Evolutionary conservation across 192 early-diverging fungal genomes (phyloP).

Genomic region (Pecoramyces ruminantium): DNA sequence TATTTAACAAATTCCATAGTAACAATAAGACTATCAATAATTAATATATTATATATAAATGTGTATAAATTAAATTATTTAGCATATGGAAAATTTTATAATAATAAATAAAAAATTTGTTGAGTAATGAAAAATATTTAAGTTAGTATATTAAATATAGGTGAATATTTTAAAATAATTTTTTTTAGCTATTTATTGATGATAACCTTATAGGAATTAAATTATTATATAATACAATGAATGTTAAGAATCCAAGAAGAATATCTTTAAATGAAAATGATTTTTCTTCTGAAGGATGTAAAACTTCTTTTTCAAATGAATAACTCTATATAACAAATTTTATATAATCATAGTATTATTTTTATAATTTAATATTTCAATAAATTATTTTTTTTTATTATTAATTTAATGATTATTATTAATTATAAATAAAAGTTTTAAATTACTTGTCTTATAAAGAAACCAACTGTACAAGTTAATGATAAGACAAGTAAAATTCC

Average conservation of each 20-base stretch:
- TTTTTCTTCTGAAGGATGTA: background rate
- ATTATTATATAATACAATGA: conserved; percentile 96
- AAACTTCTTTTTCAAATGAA: background rate
- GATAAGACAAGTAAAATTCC: conserved; percentile 67
- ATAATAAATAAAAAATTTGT: too few relatives aligned
- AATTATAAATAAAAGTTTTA: too few relatives aligned
- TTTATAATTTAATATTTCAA: too few relatives aligned
- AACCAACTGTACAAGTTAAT: conserved; percentile 71
- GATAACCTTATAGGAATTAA: conserved; percentile 91
- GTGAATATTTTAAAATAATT: too few relatives aligned
- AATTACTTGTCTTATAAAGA: background rate
- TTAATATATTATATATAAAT: too few relatives aligned
- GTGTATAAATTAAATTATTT: too few relatives aligned
- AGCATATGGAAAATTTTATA: too few relatives aligned
- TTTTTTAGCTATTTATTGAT: too few relatives aligned
- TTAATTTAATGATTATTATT: background rate
- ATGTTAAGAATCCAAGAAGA: conserved; percentile 40
- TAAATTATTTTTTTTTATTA: background rate
- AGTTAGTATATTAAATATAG: too few relatives aligned
- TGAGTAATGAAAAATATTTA: too few relatives aligned
- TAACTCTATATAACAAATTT: background rate
- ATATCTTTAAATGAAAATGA: background rate
- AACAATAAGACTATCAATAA: conserved; percentile 77
- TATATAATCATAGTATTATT: too few relatives aligned
- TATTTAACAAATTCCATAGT: conserved; percentile 98